These are phyloP conservation scores for Clonostachys sp. DNA, from an alignment of 2,329 filamentous ascomycete genomes.

Conservation along the genomic window DNA sequence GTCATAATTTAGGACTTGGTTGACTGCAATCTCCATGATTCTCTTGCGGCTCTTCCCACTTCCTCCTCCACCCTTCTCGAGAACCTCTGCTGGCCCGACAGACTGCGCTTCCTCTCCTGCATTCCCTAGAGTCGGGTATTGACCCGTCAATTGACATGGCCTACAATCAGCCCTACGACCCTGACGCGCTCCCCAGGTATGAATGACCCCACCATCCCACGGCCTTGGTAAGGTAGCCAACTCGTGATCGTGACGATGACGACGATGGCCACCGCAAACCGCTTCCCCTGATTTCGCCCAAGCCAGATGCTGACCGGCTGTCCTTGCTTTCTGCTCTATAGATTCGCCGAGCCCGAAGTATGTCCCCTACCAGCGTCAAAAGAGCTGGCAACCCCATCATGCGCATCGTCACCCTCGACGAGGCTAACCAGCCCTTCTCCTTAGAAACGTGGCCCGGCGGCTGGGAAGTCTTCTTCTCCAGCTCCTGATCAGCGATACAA, in stretches of 20 bases:
- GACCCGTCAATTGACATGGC: conserved; percentile 56
- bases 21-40: too few relatives aligned
- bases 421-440: background rate
- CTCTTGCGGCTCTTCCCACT: background rate
- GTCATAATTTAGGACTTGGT: too few relatives aligned
- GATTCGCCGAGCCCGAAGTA: conserved; percentile 69
- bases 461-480: background rate
- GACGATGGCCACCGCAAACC: too few relatives aligned
- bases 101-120: background rate
- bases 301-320: too few relatives aligned
- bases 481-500: conserved; percentile 9
- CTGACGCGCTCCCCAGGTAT: conserved; percentile 89
- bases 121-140: too few relatives aligned
- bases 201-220: conserved; percentile 18
- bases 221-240: too few relatives aligned
- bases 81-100: background rate
- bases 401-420: too few relatives aligned
- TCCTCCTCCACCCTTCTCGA: background rate
- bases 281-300: too few relatives aligned
- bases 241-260: too few relatives aligned
- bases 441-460: conserved; percentile 28
- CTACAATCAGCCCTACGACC: conserved; percentile 90
- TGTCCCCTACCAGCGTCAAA: background rate
- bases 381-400: too few relatives aligned
- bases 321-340: conserved; percentile 19